Conservation (phyloP, 2,329 filamentous ascomycete species). For the Lecanosticta acicola region DNA sequence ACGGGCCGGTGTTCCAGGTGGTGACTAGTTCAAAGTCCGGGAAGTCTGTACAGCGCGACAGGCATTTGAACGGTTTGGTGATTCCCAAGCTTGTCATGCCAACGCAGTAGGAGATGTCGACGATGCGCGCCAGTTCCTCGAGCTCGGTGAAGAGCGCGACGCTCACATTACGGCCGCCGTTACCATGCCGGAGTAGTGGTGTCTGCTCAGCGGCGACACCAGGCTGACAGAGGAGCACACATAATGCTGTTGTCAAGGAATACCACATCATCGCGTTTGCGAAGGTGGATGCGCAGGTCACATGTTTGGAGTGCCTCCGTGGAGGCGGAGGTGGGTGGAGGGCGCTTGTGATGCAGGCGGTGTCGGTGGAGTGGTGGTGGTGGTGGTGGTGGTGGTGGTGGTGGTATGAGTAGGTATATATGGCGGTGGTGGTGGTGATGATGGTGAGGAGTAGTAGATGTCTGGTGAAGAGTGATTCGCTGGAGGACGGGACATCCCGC, state of each 20-base stretch:
- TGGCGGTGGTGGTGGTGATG: too few relatives aligned
- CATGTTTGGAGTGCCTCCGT: constrained; percentile 30
- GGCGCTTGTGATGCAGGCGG: too few relatives aligned
- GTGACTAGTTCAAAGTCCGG: constrained; percentile 69
- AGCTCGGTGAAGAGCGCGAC: constrained; percentile 67
- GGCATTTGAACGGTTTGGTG: constrained; percentile 73
- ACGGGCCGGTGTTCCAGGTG: constrained; percentile 83
- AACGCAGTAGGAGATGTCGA: constrained; percentile 93
- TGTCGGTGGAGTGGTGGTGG: too few relatives aligned
- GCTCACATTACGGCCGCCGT: constrained; percentile 47
- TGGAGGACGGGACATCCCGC: too few relatives aligned
- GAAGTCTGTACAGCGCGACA: constrained; percentile 80
- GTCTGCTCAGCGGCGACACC: constrained; percentile 23
- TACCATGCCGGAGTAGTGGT: constrained; percentile 29
- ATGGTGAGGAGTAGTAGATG: too few relatives aligned
- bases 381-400: too few relatives aligned
- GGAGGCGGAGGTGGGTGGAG: background rate
- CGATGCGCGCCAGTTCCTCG: constrained; percentile 81
- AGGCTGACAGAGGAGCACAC: constrained; percentile 21
- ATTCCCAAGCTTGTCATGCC: constrained; percentile 80
- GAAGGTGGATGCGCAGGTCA: constrained; percentile 14
- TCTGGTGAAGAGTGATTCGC: too few relatives aligned
- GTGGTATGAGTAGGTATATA: too few relatives aligned
- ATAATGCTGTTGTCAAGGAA: background rate
- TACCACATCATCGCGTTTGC: constrained; percentile 5